Percentiles rank a stretch among this genome's conserved stretches.
Evolutionary conservation across 2,329 filamentous ascomycete species (phyloP).

Genomic region (Alternaria alternata): DNA sequence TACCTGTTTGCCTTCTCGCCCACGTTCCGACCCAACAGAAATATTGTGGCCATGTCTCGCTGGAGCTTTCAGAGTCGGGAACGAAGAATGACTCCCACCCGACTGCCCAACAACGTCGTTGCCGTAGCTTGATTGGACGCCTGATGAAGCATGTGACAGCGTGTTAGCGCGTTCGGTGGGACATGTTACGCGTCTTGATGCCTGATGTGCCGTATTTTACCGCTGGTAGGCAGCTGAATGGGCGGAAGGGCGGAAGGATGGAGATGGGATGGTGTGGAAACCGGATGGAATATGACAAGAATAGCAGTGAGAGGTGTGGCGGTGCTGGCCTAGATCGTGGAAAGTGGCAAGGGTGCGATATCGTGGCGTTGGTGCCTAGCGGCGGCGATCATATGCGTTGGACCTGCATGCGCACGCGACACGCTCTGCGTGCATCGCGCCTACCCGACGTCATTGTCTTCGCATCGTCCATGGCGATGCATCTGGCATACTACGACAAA

Average conservation of each 20-base stretch:
- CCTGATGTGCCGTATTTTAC: slow-evolving; percentile 1
- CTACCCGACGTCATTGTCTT: not conserved
- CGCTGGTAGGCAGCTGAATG: not conserved
- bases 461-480: not conserved
- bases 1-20: slow-evolving; percentile 11
- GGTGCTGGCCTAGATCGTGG: not conserved
- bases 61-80: not conserved
- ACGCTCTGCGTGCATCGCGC: not conserved
- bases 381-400: not conserved
- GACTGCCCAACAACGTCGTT: not conserved
- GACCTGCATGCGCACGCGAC: not conserved
- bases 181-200: slow-evolving; percentile 11
- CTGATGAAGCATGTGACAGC: slow-evolving; percentile 25
- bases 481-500: not conserved
- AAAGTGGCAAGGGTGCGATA: not conserved
- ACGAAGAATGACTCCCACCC: not conserved
- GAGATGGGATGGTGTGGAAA: not conserved
- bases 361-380: slow-evolving; percentile 1
- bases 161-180: slow-evolving; percentile 22
- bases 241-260: not conserved
- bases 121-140: slow-evolving; percentile 18
- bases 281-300: not conserved
- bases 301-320: not conserved
- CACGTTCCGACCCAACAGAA: not conserved
- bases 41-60: not conserved